Evolutionary conservation across 176 grass and related monocot species (phyloP), one percentile per base, ranked within the genome.

Genomic region (Calamus simplicifolius): DNA sequence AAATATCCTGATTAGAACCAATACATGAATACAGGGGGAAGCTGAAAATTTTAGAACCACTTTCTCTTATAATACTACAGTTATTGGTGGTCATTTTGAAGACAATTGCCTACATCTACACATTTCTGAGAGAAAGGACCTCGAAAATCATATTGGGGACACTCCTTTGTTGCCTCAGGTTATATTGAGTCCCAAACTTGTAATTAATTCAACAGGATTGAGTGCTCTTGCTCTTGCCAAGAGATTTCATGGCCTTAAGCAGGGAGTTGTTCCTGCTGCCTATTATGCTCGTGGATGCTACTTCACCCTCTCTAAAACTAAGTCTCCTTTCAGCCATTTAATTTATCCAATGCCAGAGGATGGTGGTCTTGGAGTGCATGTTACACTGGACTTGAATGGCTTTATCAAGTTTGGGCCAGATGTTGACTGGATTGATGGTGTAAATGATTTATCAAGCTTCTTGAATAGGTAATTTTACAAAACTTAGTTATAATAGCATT

Each of bases 341-440:
- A 97, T 97, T 71, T 91, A 97, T 84, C 92, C 92, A 69, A 77
- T 97, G 69, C 87, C 92, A 57, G 87, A 97, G 75, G 87, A 91
- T 88, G 92, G 92, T 62, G 92, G 92, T 29, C 75, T 91, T 56
- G 87, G 92, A 30, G 81, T 97, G 54, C 92, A 97, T 85, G 84
- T 88, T 38, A 97, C 92, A 15, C 31, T 88, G 27, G 84, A 91
- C 75, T 64, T 97, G 78, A 85, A 88, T 81, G 78, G 75, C 49
- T 52, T 71, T 59, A 69, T 88, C 16, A 91, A 81, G 80, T 97
- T 97, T 85, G 92, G 92, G 43, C 92, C 87, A 69, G 92, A 97
- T 80, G 87, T 97, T 82, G 87, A 91, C 75, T 91, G 87, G 93
- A 73, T 97, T 75, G 67, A 83, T 67, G 65, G 69, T 68, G 58